Base-by-base conservation (phyloP, 768 basidiomycete genomes). In the Phylloporus rhodoxanthus region DNA sequence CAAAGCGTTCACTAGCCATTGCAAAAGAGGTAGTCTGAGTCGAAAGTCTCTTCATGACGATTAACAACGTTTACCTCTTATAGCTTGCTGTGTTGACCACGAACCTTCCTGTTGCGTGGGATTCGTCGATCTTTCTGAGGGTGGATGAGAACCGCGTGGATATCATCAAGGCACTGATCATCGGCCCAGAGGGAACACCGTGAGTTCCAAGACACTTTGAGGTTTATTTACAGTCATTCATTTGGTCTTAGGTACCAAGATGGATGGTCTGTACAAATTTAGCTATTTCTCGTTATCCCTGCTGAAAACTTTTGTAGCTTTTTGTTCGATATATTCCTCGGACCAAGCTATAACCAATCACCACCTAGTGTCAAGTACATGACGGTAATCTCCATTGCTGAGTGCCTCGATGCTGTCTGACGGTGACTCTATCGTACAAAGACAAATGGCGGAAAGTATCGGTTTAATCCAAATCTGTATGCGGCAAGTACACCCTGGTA, bases 401-500 rank as follows among this genome's bases (percentile, higher is more conserved):
- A 42, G 23, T 36, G 36, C n/a, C 26, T 34, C 4, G 46, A 47
- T 40, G n/a, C 5, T 39, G n/a, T 26, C 38, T 68, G 48, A 65
- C 43, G 0, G 2, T 13, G 5, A 8, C 13, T 40, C 47, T 41
- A n/a, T 34, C 21, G 3, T 10, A 41, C 25, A 0, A 51, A 91
- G 86, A 93, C 91, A 1, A 85, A 89, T 54, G 88, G 87, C 7
- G 91, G 91, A 28, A 90, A 85, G 68, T 93, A 72, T 67, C 81
- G 94, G 38, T 92, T 95, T 70, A 96, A 96, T 58, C 94, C 94
- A 3, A 97, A 96, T 67, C 73, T 96, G 28, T 97, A 93, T 66
- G 91, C 91, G 46, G 89, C 86, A 64, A 59, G 79, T 72, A 48
- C 26, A 34, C 15, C 14, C 52, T 45, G 15, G 19, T 5, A 33